A percentile compares a stretch with the other conserved stretches of the same genome.
Conservation (phyloP, 2,329 filamentous ascomycete species). For the Hymenoscyphus albidus region DNA sequence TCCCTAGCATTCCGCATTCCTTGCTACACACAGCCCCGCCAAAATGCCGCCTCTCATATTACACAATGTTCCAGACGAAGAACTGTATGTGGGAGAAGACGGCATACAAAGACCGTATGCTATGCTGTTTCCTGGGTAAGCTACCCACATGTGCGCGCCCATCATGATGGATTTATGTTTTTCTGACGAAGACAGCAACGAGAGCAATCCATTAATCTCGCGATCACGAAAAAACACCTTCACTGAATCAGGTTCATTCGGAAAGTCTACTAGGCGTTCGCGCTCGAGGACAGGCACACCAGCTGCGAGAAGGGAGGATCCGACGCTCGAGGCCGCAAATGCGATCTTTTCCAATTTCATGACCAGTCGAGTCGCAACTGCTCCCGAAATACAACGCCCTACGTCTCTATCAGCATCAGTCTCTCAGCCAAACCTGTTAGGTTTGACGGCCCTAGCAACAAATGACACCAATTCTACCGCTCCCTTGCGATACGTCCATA, state of each 20-base stretch:
- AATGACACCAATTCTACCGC: slow-evolving; percentile 28
- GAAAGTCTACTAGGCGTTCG: slow-evolving; percentile 61
- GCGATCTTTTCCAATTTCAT: slow-evolving; percentile 59
- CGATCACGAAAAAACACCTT: slow-evolving; percentile 48
- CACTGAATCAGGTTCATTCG: slow-evolving; percentile 62
- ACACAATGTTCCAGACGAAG: slow-evolving; percentile 66
- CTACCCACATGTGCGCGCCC: slow-evolving; percentile 13
- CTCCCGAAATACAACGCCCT: slow-evolving; percentile 34
- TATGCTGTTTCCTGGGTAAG: slow-evolving; percentile 62
- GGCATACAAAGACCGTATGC: slow-evolving; percentile 63
- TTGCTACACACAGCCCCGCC: background rate
- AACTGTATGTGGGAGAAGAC: slow-evolving; percentile 63
- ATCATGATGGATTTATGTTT: slow-evolving; percentile 3
- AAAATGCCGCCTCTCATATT: slow-evolving; percentile 62
- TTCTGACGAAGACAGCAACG: slow-evolving; percentile 42
- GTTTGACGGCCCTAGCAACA: slow-evolving; percentile 33
- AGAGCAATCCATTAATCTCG: slow-evolving; percentile 45
- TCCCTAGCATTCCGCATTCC: slow-evolving; percentile 4
- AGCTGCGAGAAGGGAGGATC: slow-evolving; percentile 51
- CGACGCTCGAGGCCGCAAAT: slow-evolving; percentile 58
- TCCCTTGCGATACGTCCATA: slow-evolving; percentile 35
- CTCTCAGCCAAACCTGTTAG: slow-evolving; percentile 35
- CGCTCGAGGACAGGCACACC: slow-evolving; percentile 57
- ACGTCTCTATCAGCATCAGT: slow-evolving; percentile 29
- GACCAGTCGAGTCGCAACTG: slow-evolving; percentile 38